Percentiles rank a stretch among this genome's conserved stretches.
phyloP scores from a whole-genome alignment of 352 stramenopile species.

The Salisapilia sapeloensis region DNA sequence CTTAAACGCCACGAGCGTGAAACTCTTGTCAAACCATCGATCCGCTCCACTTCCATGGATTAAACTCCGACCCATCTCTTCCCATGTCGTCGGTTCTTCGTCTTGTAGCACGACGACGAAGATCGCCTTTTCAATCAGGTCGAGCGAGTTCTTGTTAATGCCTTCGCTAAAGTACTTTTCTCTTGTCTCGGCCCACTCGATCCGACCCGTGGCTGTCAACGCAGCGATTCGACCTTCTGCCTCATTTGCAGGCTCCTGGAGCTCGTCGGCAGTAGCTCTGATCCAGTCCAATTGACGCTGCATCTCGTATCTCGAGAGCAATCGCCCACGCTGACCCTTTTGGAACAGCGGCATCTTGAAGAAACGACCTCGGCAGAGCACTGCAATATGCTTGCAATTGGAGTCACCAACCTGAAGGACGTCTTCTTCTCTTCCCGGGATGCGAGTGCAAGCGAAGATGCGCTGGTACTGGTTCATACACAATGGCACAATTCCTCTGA shows the following conservation, averaged over 20 bases:
- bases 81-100: constrained; percentile 34
- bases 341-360: constrained; percentile 81
- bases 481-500: constrained; percentile 73
- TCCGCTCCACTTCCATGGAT: constrained; percentile 83
- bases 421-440: constrained; percentile 76
- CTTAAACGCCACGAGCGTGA: constrained; percentile 90
- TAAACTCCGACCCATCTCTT: constrained; percentile 46
- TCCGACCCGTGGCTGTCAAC: constrained; percentile 66
- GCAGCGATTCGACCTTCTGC: constrained; percentile 46
- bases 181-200: constrained; percentile 79
- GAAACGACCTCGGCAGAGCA: constrained; percentile 69
- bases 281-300: constrained; percentile 70
- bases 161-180: constrained; percentile 79
- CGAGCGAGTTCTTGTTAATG: constrained; percentile 74
- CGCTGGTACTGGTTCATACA: constrained; percentile 85
- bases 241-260: constrained; percentile 11
- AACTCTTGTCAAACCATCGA: constrained; percentile 96
- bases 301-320: constrained; percentile 63
- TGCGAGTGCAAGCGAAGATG: constrained; percentile 82
- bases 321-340: constrained; percentile 55
- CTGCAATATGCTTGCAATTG: constrained; percentile 78
- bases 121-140: constrained; percentile 55
- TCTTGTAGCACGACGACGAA: constrained; percentile 70
- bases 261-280: constrained; percentile 18
- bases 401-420: constrained; percentile 46